phyloP scores from a whole-genome alignment of 345 rosid genomes.

The Xanthoceras sorbifolium region DNA sequence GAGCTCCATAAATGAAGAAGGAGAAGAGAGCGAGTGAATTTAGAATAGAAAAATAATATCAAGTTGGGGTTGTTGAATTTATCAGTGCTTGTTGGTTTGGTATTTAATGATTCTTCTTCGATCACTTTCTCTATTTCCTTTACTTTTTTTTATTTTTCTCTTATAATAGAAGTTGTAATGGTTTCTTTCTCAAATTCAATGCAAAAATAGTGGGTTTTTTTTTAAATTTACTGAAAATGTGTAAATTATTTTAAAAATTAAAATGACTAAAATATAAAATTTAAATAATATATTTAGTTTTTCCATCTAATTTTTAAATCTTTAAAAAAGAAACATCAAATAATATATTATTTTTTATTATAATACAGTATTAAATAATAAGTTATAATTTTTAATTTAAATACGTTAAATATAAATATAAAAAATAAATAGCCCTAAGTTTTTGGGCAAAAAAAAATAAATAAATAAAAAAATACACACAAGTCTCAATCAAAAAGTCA shows the following conservation, averaged over 20 bases:
- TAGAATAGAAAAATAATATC: slow-evolving; percentile 12
- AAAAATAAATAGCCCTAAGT: no score
- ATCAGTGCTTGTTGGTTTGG: slow-evolving; percentile 35
- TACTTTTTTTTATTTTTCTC: background rate
- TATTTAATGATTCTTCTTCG: slow-evolving; percentile 50
- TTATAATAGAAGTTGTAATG: background rate
- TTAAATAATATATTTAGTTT: no score
- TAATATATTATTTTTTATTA: no score
- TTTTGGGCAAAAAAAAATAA: background rate
- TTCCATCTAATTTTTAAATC: no score
- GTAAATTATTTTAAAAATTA: no score
- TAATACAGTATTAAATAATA: no score
- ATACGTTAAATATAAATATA: no score
- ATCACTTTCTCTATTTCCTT: background rate
- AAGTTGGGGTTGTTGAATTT: slow-evolving; percentile 30
- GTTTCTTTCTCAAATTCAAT: background rate
- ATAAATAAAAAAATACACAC: background rate
- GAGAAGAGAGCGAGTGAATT: background rate
- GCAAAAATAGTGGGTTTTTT: no score
- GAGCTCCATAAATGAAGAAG: slow-evolving; percentile 47
- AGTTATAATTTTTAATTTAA: no score
- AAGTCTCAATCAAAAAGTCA: background rate
- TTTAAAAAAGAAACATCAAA: no score
- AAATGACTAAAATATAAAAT: no score
- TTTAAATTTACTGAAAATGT: no score